Conservation (phyloP, 306 rosid species). For the Cicer bijugum region DNA sequence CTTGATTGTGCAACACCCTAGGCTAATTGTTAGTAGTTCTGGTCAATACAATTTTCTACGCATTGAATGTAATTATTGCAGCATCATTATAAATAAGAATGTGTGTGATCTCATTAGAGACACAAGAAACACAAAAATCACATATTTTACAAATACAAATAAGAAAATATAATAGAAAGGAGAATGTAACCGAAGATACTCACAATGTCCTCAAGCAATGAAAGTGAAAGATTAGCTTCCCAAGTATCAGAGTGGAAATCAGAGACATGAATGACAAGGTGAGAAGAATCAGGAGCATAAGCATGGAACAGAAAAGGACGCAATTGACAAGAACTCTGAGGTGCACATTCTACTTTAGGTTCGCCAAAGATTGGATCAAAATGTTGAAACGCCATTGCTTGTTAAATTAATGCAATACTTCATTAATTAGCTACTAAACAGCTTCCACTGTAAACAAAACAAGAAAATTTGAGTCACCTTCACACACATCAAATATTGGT, state of each 20-base stretch:
- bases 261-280: slow-evolving; percentile 60
- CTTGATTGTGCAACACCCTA: too few relatives aligned
- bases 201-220: slow-evolving; percentile 80
- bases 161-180: too few relatives aligned
- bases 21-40: too few relatives aligned
- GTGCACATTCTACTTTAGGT: slow-evolving; percentile 57
- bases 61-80: too few relatives aligned
- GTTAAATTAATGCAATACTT: slow-evolving; percentile 23
- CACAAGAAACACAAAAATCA: too few relatives aligned
- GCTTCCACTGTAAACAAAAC: background rate
- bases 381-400: slow-evolving; percentile 62
- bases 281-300: slow-evolving; percentile 61
- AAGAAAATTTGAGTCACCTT: background rate
- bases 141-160: too few relatives aligned
- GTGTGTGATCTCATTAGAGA: too few relatives aligned
- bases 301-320: slow-evolving; percentile 62
- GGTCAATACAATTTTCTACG: too few relatives aligned
- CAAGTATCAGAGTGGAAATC: slow-evolving; percentile 71
- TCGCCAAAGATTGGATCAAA: slow-evolving; percentile 70
- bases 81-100: too few relatives aligned
- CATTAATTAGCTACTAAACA: background rate
- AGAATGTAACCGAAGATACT: slow-evolving; percentile 34
- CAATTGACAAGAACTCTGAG: slow-evolving; percentile 40
- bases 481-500: background rate
- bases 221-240: slow-evolving; percentile 68